Conservation (phyloP, 306 rosid species). For the Aeschynomene evenia region DNA sequence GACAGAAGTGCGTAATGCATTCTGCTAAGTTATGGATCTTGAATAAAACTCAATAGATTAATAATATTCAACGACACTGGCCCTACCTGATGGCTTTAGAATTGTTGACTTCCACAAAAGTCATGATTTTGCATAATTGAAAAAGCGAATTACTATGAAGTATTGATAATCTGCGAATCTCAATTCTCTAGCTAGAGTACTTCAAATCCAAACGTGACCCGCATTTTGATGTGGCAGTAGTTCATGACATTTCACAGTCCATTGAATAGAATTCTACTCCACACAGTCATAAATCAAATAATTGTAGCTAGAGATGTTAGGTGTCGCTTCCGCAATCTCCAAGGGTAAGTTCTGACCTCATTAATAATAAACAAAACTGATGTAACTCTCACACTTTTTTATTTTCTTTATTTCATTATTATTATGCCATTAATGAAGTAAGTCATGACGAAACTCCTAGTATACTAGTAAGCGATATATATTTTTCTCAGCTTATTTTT, state of each 20-base stretch:
- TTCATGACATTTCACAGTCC: conserved; percentile 3
- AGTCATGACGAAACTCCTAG: not conserved
- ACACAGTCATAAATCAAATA: not conserved
- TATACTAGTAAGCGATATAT: too few relatives aligned
- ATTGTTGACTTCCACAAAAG: conserved; percentile 34
- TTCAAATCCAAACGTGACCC: conserved; percentile 7
- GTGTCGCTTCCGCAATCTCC: not conserved
- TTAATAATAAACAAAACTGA: not conserved
- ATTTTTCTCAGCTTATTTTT: not conserved
- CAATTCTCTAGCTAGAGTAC: not conserved
- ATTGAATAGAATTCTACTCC: conserved; percentile 37
- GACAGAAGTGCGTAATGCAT: too few relatives aligned
- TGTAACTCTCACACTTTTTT: too few relatives aligned
- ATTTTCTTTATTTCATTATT: not conserved
- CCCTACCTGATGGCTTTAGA: not conserved
- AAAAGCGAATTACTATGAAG: not conserved
- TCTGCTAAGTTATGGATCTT: not conserved
- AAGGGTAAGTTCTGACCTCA: not conserved
- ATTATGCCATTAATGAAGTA: not conserved
- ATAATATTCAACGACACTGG: conserved; percentile 4
- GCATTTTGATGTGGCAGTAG: not conserved
- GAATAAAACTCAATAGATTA: too few relatives aligned
- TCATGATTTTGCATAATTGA: not conserved
- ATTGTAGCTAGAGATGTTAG: not conserved
- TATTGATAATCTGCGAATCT: not conserved